These are phyloP conservation scores for Aureobasidium sp. DNA, from an alignment of 2,329 filamentous ascomycete genomes.

Conservation along the genomic window DNA sequence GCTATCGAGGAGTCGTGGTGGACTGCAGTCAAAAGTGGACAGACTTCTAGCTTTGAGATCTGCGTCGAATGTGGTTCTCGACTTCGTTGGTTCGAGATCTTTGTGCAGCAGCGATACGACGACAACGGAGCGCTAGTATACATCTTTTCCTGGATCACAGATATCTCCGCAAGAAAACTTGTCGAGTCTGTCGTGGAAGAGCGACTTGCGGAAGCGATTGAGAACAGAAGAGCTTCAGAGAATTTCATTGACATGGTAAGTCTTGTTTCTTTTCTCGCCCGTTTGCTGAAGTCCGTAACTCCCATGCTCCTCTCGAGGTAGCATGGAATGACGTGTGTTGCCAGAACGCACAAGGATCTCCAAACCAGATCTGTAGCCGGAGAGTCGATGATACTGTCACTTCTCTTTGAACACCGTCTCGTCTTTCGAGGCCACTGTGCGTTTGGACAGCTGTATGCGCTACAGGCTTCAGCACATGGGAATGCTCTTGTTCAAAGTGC, in stretches of 20 bases:
- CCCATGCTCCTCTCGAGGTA: too few species aligned
- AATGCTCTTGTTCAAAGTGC: neutral
- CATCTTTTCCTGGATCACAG: neutral
- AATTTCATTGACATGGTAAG: constrained; percentile 24
- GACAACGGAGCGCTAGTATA: neutral
- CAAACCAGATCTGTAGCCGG: too few species aligned
- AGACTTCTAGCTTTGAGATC: neutral
- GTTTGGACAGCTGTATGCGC: too few species aligned
- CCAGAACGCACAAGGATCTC: too few species aligned
- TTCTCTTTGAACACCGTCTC: too few species aligned
- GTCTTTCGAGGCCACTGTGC: too few species aligned
- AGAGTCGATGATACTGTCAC: too few species aligned
- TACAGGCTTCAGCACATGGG: too few species aligned
- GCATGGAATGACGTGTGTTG: too few species aligned
- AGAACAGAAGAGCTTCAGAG: constrained; percentile 25
- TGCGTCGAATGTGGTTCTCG: neutral
- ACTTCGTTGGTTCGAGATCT: neutral
- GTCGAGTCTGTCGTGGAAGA: constrained; percentile 15
- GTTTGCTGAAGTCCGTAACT: too few species aligned
- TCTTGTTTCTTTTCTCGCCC: too few species aligned
- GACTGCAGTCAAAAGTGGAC: neutral
- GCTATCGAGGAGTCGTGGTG: neutral
- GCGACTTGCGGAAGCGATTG: constrained; percentile 26
- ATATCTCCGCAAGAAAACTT: neutral
- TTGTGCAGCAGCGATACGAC: neutral